Evolutionary conservation across 2,329 filamentous ascomycete species (phyloP).

Genomic region (Pseudofabraea citricarpa): DNA sequence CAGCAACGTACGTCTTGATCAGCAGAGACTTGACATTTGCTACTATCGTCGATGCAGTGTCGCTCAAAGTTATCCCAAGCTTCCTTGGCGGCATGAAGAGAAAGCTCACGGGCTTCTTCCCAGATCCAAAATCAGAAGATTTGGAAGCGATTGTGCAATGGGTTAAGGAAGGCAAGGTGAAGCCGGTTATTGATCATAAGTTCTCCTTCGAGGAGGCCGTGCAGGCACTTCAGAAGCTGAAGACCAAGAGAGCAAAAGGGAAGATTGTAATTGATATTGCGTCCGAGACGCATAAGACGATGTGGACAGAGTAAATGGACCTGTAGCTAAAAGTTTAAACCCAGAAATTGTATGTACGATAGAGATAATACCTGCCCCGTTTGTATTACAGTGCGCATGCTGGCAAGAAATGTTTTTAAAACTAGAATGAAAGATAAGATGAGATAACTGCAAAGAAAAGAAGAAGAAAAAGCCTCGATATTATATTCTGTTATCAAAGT

Average conservation of each 20-base stretch:
- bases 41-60: slow-evolving; percentile 2
- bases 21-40: slow-evolving; percentile 55
- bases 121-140: slow-evolving; percentile 44
- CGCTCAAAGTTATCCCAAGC: slow-evolving; percentile 9
- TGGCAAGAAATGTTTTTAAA: too few species aligned
- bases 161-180: slow-evolving; percentile 55
- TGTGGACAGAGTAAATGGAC: neutral
- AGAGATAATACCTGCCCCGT: too few species aligned
- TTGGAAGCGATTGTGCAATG: slow-evolving; percentile 45
- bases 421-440: too few species aligned
- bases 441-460: too few species aligned
- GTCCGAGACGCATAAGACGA: neutral
- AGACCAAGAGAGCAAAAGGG: slow-evolving; percentile 49
- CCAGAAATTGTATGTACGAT: too few species aligned
- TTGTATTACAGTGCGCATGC: too few species aligned
- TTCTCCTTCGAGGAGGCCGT: slow-evolving; percentile 52
- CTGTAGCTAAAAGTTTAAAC: too few species aligned
- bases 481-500: too few species aligned
- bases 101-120: slow-evolving; percentile 38
- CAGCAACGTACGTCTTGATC: slow-evolving; percentile 31
- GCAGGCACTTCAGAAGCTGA: slow-evolving; percentile 55
- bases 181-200: slow-evolving; percentile 48
- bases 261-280: slow-evolving; percentile 45
- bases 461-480: too few species aligned
- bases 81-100: slow-evolving; percentile 24